phyloP scores from a whole-genome alignment of 371 early-diverging fungal species.

The Syncephalis plumigaleata region DNA sequence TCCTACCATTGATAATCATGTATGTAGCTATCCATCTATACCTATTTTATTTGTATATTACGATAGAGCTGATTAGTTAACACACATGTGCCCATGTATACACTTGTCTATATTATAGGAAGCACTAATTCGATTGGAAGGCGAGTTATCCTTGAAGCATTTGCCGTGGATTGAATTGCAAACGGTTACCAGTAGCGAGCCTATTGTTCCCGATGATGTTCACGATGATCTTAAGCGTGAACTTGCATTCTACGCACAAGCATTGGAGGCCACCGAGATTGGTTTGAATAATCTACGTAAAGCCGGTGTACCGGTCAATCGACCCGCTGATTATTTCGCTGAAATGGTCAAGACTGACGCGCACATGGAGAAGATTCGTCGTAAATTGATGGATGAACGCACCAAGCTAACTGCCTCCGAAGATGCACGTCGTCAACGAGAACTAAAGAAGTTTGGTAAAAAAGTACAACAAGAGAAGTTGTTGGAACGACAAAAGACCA shows the following conservation, averaged over 20 bases:
- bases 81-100: neutral
- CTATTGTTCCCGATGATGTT: constrained; percentile 39
- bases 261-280: constrained; percentile 48
- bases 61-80: too few relatives aligned
- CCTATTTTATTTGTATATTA: too few relatives aligned
- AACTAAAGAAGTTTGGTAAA: constrained; percentile 91
- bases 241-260: constrained; percentile 77
- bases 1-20: constrained; percentile 52
- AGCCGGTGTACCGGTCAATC: constrained; percentile 50
- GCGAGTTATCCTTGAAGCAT: constrained; percentile 44
- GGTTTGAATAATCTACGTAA: constrained; percentile 37
- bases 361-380: constrained; percentile 74
- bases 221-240: constrained; percentile 81
- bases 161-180: constrained; percentile 71
- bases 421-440: constrained; percentile 68
- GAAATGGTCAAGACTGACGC: constrained; percentile 93
- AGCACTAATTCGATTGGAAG: constrained; percentile 34
- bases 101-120: constrained; percentile 14
- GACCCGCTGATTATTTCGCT: constrained; percentile 86
- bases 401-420: constrained; percentile 65
- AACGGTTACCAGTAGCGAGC: constrained; percentile 41
- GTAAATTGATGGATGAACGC: constrained; percentile 66
- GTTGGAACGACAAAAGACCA: constrained; percentile 57
- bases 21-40: constrained; percentile 15
- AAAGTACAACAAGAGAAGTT: constrained; percentile 86